These are phyloP conservation scores for Sorghum bicolor DNA, from an alignment of 176 grass and related monocot species.

Conservation along the genomic window DNA sequence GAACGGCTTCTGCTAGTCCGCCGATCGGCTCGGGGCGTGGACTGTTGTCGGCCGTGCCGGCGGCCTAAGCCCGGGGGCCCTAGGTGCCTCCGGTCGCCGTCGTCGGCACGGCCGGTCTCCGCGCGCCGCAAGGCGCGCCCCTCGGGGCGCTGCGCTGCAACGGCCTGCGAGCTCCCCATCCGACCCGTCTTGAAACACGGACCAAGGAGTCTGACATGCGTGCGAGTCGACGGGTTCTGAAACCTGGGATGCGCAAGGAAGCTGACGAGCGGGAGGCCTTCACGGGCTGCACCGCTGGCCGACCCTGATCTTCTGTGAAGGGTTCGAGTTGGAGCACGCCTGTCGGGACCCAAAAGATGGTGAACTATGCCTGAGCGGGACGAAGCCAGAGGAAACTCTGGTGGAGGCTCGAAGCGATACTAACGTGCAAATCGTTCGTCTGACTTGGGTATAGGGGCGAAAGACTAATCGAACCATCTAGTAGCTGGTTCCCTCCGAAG, in stretches of 20 bases:
- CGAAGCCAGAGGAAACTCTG: conserved; percentile 64
- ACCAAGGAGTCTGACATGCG: conserved; percentile 78
- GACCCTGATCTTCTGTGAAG: conserved; percentile 62
- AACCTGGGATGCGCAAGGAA: background rate
- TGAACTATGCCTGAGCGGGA: conserved; percentile 76
- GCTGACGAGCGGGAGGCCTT: background rate
- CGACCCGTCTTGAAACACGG: conserved; percentile 78
- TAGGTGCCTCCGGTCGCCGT: too few species aligned
- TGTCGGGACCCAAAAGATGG: conserved; percentile 79
- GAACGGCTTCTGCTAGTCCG: too few species aligned
- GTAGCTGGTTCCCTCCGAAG: conserved; percentile 45
- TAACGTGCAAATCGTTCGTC: conserved; percentile 29
- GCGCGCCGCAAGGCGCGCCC: background rate
- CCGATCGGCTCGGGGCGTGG: too few species aligned
- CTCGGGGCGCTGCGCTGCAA: background rate
- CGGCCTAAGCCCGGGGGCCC: too few species aligned
- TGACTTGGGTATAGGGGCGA: conserved; percentile 36
- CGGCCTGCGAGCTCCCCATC: conserved; percentile 32
- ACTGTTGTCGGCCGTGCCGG: too few species aligned
- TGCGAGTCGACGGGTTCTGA: background rate
- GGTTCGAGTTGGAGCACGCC: conserved; percentile 73
- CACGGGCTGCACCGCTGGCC: conserved; percentile 32
- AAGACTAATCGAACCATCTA: conserved; percentile 56
- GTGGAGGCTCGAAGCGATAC: conserved; percentile 65
- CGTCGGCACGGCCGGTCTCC: too few species aligned